Evolutionary conservation across 2,329 filamentous ascomycete species (phyloP), one percentile per base, ranked within the genome.

Genomic region (Penicillium sclerotiorum): DNA sequence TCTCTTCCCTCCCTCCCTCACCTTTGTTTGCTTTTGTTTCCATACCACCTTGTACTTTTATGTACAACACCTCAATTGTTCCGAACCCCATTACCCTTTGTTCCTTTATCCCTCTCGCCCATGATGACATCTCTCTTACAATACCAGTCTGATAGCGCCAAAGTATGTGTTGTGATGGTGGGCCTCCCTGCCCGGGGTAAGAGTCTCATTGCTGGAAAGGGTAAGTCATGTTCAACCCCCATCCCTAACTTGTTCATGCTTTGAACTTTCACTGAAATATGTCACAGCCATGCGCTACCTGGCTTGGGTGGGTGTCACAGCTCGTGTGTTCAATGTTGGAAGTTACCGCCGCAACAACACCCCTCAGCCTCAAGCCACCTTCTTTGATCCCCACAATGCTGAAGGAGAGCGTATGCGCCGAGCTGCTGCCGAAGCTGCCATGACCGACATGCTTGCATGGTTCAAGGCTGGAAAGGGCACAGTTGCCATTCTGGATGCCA

Each of bases 131-230:
- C 21, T n/a, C 7, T 18, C 40, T 39, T 40, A 43, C 37, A 27
- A 63, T 88, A 92, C 58, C 88, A 95, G 89, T 89, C 89, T 64
- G 93, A 97, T 79, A 91, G 96, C 73, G 93, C 90, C 53, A 90
- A 89, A 72, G 95, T 99, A 77, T 97, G 93, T 73, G 92, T 99
- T 58, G 91, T 99, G 64, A 97, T 99, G 94, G 94, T 99, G 53
- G 94, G 94, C 60, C 80, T 99, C 69, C 94, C 94, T 47, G 94
- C 94, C 54, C 82, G 94, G 62, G 94, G 94, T 67, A 99, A 99
- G 82, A 96, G 90, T 77, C 85, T 96, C 72, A 97, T 99, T 70
- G 93, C 94, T 61, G 91, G 95, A 67, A 96, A 96, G 83, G 91
- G 92, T 94, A 78, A 66, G 77, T 70, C 49, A n/a, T 22, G 9